Evolutionary conservation across 2,329 filamentous ascomycete genomes (phyloP).

Genomic region (Claviceps capensis): DNA sequence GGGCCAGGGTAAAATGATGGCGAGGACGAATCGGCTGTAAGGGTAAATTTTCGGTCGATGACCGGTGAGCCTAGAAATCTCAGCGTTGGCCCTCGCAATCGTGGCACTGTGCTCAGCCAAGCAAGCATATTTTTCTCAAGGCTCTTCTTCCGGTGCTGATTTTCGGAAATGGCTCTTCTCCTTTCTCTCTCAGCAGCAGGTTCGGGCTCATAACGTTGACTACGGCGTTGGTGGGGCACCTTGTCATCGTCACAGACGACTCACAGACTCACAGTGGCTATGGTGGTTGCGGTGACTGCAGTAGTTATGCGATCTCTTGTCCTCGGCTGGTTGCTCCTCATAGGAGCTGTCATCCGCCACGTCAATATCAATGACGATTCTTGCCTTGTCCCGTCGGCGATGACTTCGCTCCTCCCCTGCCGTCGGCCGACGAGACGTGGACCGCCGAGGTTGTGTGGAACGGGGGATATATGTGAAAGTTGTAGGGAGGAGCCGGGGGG

Average conservation of each 20-base stretch:
- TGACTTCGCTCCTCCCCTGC: neutral
- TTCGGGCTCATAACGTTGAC: no score
- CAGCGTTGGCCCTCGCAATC: conserved; percentile 28
- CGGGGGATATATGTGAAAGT: conserved; percentile 15
- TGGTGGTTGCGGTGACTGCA: conserved; percentile 22
- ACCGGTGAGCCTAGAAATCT: conserved; percentile 23
- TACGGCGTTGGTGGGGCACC: no score
- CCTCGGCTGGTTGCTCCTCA: no score
- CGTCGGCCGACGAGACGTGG: conserved; percentile 18
- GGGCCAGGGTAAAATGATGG: no score
- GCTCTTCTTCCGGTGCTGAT: conserved; percentile 12
- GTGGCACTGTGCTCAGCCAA: conserved; percentile 12
- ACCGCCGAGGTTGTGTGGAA: neutral
- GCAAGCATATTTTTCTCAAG: conserved; percentile 2
- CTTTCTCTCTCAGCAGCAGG: conserved; percentile 9
- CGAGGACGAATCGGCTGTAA: no score
- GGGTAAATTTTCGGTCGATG: no score
- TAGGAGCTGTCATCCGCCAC: no score
- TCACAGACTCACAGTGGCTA: conserved; percentile 10
- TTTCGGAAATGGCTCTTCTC: conserved; percentile 7
- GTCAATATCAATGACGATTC: conserved; percentile 21
- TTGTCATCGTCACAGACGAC: conserved; percentile 12
- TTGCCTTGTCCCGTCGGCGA: conserved; percentile 20
- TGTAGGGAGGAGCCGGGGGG: conserved; percentile 28
- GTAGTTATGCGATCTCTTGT: neutral